phyloP scores from a whole-genome alignment of 805 yeast genomes.

The Cyberlindnera galapagoensis region DNA sequence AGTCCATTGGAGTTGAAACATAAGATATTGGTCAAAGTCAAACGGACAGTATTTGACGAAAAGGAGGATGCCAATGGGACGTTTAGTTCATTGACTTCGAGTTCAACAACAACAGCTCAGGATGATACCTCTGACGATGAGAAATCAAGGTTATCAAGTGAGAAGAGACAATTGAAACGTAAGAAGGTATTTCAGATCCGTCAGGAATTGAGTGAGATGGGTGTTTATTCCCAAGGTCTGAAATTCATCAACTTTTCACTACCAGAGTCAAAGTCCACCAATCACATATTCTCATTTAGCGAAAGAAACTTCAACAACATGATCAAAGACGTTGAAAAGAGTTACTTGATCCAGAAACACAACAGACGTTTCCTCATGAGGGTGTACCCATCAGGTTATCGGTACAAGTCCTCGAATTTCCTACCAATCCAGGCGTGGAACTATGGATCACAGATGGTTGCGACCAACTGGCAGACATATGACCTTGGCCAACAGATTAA shows the following conservation, averaged over 20 bases:
- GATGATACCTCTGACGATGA: constrained; percentile 33
- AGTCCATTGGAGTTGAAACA: constrained; percentile 70
- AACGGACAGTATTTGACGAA: constrained; percentile 34
- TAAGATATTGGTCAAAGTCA: constrained; percentile 71
- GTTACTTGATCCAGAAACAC: constrained; percentile 61
- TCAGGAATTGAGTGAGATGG: constrained; percentile 50
- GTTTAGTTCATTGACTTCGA: constrained; percentile 19
- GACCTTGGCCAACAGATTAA: constrained; percentile 87
- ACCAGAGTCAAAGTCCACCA: constrained; percentile 74
- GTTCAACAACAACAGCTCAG: constrained; percentile 1
- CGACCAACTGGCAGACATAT: constrained; percentile 93
- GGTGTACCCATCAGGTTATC: constrained; percentile 75
- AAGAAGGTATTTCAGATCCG: constrained; percentile 23
- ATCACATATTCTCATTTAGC: constrained; percentile 83
- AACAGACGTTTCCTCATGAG: constrained; percentile 72
- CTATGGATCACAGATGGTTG: constrained; percentile 88
- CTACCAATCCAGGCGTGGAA: constrained; percentile 77
- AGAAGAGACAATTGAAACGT: constrained; percentile 4
- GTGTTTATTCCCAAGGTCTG: constrained; percentile 57
- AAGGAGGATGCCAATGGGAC: constrained; percentile 1
- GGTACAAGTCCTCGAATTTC: constrained; percentile 77
- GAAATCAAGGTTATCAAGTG: constrained; percentile 22
- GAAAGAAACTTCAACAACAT: constrained; percentile 63
- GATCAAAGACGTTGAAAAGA: constrained; percentile 53
- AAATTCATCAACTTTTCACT: constrained; percentile 78